Base-by-base conservation (phyloP, 2,329 filamentous ascomycete genomes). In the Aspergillus niger region DNA sequence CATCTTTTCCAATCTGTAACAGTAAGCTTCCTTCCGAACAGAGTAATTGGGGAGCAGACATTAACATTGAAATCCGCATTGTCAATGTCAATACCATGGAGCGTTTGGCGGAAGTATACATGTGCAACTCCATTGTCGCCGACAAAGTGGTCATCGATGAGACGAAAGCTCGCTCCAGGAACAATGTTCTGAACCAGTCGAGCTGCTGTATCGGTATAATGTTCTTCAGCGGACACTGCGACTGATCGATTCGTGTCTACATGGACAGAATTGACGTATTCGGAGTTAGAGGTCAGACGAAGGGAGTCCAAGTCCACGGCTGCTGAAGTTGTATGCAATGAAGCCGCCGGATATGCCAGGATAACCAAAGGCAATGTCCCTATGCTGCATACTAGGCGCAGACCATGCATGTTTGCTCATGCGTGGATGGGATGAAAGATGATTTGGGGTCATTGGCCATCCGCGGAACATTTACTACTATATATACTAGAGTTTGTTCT, bases 41-140 rank as follows among this genome's bases (percentile, higher is more conserved):
- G 5, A 11, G 26, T 11, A 3, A 8, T 7, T 2, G 26, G n/a
- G n/a, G 47, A 20, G 5, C 59, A 6, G 52, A 65, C 63, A 39
- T 65, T 65, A 36, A 64, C 63, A n/a, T 65, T 64, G 44, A 63
- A 60, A 22, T 65, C 57, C 2, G 62, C 62, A 55, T 65, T 64
- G 52, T 61, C 62, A 48, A 64, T 63, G n/a, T 65, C 63, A 10
- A 64, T 48, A 15, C 38, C 62, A 49, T 64, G 57, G 5, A 48
- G 53, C 1, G 59, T 64, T 36, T 65, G 63, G 8, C 58, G 59
- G 39, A 64, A 60, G n/a, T 63, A 47, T 24, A 65, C 62, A 28
- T 65, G 63, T 5, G 62, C 62, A 22, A 65, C 48, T 1, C 62
- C 63, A 24, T 64, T 65, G 52, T 57, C 43, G 17, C 62, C 63